Evolutionary conservation across 2,329 filamentous ascomycete genomes (phyloP).

Genomic region (Drechslera avenae): DNA sequence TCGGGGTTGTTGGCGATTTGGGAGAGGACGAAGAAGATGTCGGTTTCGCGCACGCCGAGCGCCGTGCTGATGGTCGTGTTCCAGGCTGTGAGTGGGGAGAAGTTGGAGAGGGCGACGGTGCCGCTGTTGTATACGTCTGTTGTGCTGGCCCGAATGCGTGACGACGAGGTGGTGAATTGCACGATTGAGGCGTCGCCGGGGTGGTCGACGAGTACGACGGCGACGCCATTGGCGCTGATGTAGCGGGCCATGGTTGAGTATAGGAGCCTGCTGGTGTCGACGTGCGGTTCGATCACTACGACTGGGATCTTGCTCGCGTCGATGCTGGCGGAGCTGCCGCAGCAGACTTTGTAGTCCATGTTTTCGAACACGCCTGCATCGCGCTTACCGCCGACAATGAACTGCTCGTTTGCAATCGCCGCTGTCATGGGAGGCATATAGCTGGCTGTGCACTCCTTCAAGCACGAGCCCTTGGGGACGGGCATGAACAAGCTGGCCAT

Average conservation of each 20-base stretch:
- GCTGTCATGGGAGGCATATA: slow-evolving; percentile 32
- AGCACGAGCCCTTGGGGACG: slow-evolving; percentile 16
- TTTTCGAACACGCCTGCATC: slow-evolving; percentile 26
- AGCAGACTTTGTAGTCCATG: slow-evolving; percentile 26
- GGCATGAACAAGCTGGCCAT: slow-evolving; percentile 34
- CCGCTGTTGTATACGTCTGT: slow-evolving; percentile 32
- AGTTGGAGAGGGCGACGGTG: slow-evolving; percentile 20
- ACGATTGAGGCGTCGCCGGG: slow-evolving; percentile 54
- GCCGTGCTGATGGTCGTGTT: slow-evolving; percentile 19
- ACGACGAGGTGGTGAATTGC: slow-evolving; percentile 41
- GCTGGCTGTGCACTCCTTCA: slow-evolving; percentile 11
- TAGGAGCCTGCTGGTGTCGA: slow-evolving; percentile 51
- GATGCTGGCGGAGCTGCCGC: slow-evolving; percentile 9
- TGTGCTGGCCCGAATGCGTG: no score
- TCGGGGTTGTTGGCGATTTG: slow-evolving; percentile 5
- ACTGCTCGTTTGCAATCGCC: slow-evolving; percentile 25
- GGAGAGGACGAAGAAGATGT: slow-evolving; percentile 28
- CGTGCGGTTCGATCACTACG: slow-evolving; percentile 55
- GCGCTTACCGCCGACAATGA: slow-evolving; percentile 26
- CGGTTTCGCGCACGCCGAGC: slow-evolving; percentile 21
- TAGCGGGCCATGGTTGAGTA: slow-evolving; percentile 54
- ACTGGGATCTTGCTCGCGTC: slow-evolving; percentile 18
- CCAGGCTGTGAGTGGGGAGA: slow-evolving; percentile 21
- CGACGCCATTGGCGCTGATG: slow-evolving; percentile 55
- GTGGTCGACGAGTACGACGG: slow-evolving; percentile 58